Evolutionary conservation across 2,329 filamentous ascomycete genomes (phyloP), one percentile per base, ranked within the genome.

Genomic region (Chaetomium strumarium): DNA sequence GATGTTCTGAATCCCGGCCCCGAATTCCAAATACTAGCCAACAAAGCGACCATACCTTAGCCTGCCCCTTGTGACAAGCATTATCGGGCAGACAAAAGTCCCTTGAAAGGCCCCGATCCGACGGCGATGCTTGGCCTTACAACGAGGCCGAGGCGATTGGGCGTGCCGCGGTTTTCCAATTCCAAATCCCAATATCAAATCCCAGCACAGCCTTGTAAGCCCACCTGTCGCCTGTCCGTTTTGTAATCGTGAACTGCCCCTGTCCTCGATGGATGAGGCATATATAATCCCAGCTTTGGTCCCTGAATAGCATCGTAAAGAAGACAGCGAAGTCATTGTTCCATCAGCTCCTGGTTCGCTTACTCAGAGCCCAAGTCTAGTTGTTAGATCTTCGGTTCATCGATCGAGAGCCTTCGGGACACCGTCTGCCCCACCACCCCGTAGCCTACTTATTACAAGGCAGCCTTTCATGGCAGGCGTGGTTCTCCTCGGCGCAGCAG

Each of bases 191-290:
- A 24, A 24, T 24, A 24, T 24, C 24, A 31, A 20, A 16, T 24
- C 7, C 30, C 42, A 36, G 36, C 36, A 9, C 31, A 39, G 44
- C 33, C 47, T 50, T 51, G 52, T 54, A 54, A 51, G 52, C 44
- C 31, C 30, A 8, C 36, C 24, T 17, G 31, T 11, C n/a, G 17
- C 19, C 36, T 45, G 20, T 16, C 20, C 33, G 30, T 11, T 6
- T 36, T 42, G n/a, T 13, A 36, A 36, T 12, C 24, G 24, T 24
- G 7, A 24, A 41, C 10, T n/a, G 42, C 10, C 20, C n/a, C 13
- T 7, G 29, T 29, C n/a, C 14, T n/a, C 6, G 10, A 31, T 10
- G n/a, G n/a, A 34, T 3, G 11, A 37, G 16, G 34, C 34, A 37
- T 37, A 24, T 24, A 24, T 4, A 24, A 24, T 24, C 24, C 33